Evolutionary conservation across 352 stramenopile species (phyloP), one percentile per base, ranked within the genome.

Genomic region (Phytopythium delawarense): DNA sequence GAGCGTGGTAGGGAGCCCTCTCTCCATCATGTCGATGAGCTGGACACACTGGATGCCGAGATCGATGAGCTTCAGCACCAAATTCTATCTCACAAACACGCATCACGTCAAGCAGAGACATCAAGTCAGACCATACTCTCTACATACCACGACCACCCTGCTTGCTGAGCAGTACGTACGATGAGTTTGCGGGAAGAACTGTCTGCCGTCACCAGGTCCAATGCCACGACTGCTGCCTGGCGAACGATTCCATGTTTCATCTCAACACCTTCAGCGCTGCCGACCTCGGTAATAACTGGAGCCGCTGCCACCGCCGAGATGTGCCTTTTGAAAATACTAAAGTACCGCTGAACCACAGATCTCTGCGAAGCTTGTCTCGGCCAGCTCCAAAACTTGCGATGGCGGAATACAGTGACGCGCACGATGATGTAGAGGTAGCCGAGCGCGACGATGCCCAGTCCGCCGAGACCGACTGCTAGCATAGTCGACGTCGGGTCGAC

Each of bases 21-120:
- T 34, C 32, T 63, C 59, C n/a, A 70, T 53, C 16, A 62, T 28
- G n/a, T 70, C 39, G 9, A 70, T 15, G 21, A 70, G 64, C 35
- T 58, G 28, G 2, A 57, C 37, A 16, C 13, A 42, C 42, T 70
- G 59, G 20, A 70, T 30, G 0, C 15, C 30, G 16, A 70, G 25
- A 7, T 63, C 46, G 1, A 39, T 32, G 37, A 61, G 55, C 37
- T 61, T 61, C 9, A 61, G 9, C 11, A 52, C 2, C 37, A 61
- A 39, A 7, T 61, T 51, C 55, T 61, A 15, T 15, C 35, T 16
- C 12, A 40, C 35, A 40, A 40, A 40, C 35, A 40, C 28, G 28
- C 28, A 32, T 7, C 28, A 32, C 4, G 28, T 32, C 28, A 32
- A 32, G 28, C 28, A 32, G 4, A 32, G 4, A 40, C 8, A 40